These are phyloP conservation scores for Penicillium turbatum DNA, from an alignment of 495 filamentous ascomycete species.

Conservation along the genomic window DNA sequence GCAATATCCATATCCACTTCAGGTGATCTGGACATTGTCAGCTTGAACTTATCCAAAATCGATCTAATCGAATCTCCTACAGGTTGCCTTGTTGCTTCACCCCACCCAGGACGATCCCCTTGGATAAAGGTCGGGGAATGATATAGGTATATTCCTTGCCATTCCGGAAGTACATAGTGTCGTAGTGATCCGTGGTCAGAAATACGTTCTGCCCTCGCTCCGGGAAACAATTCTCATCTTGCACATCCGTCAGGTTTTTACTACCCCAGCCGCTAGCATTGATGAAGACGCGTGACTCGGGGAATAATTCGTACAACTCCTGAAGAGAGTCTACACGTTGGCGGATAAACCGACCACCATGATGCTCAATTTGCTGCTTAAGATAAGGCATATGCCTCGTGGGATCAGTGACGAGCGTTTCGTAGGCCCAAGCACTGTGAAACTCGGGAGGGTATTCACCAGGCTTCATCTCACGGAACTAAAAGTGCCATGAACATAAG, in stretches of 20 bases:
- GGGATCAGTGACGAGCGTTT: conserved; percentile 41
- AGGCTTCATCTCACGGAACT: conserved; percentile 37
- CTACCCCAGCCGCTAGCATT: conserved; percentile 44
- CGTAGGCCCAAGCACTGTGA: conserved; percentile 37
- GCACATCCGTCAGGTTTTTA: conserved; percentile 34
- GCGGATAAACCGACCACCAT: conserved; percentile 39
- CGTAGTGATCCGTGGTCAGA: conserved; percentile 28
- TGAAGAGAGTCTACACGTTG: conserved; percentile 36
- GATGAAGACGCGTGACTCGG: conserved; percentile 39
- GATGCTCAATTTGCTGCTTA: conserved; percentile 23
- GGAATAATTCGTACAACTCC: conserved; percentile 38
- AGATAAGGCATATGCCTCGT: conserved; percentile 42
- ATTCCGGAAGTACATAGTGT: conserved; percentile 39
- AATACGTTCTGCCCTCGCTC: conserved; percentile 46
- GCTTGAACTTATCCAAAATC: background rate
- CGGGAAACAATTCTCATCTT: conserved; percentile 38
- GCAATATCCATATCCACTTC: conserved; percentile 39
- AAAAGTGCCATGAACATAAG: background rate
- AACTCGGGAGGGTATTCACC: conserved; percentile 39
- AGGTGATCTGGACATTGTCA: conserved; percentile 23
- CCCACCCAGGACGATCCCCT: conserved; percentile 44
- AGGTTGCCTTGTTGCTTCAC: conserved; percentile 41
- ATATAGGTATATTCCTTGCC: conserved; percentile 49
- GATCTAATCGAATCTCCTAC: conserved; percentile 18
- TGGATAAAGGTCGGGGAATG: conserved; percentile 43